These are phyloP conservation scores for Ceratocystis alfenasii DNA, from an alignment of 2,329 filamentous ascomycete species.

Conservation along the genomic window DNA sequence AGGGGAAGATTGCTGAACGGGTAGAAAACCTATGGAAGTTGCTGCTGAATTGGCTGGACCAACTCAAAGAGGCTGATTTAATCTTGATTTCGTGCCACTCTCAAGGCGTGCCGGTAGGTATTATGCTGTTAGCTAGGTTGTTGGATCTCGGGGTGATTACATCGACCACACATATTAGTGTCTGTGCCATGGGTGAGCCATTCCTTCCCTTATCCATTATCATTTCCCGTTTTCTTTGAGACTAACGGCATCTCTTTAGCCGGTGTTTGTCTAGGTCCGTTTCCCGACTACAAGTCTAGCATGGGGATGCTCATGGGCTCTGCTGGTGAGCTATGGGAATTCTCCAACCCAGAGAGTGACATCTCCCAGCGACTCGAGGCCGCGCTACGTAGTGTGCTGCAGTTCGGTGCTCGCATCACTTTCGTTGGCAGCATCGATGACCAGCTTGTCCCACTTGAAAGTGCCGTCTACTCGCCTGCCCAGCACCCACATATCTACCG, in stretches of 20 bases:
- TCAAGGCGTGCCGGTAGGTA: conserved; percentile 84
- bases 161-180: conserved; percentile 56
- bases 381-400: conserved; percentile 60
- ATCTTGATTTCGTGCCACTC: conserved; percentile 89
- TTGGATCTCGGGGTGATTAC: conserved; percentile 80
- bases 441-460: conserved; percentile 73
- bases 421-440: conserved; percentile 95
- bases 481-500: conserved; percentile 88
- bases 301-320: conserved; percentile 78
- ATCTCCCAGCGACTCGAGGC: conserved; percentile 73
- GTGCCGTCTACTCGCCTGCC: conserved; percentile 73
- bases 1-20: conserved; percentile 80
- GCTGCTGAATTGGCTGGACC: conserved; percentile 86
- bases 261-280: conserved; percentile 86
- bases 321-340: conserved; percentile 90
- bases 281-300: conserved; percentile 79
- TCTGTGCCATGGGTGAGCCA: conserved; percentile 59
- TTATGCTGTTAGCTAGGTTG: conserved; percentile 86
- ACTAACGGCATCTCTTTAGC: conserved; percentile 35
- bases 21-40: conserved; percentile 92
- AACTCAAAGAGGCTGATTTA: conserved; percentile 76
- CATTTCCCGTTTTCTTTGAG: not conserved
- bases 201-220: not conserved
- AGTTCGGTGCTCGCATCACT: conserved; percentile 69
- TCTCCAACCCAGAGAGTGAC: conserved; percentile 66